Conservation (phyloP, 2,329 filamentous ascomycete genomes). For the Pseudocercospora musae region DNA sequence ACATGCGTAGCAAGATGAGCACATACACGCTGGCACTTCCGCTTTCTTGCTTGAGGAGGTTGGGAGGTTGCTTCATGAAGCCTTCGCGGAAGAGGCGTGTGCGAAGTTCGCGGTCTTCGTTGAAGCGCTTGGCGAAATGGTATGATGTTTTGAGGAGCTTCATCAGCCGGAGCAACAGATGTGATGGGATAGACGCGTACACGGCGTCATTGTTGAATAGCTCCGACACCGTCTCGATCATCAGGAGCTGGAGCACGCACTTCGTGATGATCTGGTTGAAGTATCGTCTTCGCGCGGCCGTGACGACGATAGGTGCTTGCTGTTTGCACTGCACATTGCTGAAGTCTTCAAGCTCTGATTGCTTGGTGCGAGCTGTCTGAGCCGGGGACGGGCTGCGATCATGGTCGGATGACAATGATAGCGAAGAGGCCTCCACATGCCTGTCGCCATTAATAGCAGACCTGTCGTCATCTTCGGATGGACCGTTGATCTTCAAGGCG, state of each 20-base stretch:
- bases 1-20: slow-evolving; percentile 95
- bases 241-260: slow-evolving; percentile 93
- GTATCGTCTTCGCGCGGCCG: slow-evolving; percentile 85
- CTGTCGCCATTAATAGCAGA: slow-evolving; percentile 22
- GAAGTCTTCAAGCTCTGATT: slow-evolving; percentile 76
- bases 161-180: slow-evolving; percentile 89
- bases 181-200: slow-evolving; percentile 86
- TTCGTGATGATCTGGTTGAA: slow-evolving; percentile 99
- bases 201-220: slow-evolving; percentile 96
- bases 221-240: slow-evolving; percentile 99
- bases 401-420: slow-evolving; percentile 19
- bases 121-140: slow-evolving; percentile 95
- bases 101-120: slow-evolving; percentile 91
- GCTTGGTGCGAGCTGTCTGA: slow-evolving; percentile 19
- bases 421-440: slow-evolving; percentile 11
- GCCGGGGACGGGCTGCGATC: slow-evolving; percentile 18
- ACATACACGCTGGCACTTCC: slow-evolving; percentile 93
- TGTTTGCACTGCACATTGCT: slow-evolving; percentile 64
- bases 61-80: slow-evolving; percentile 99
- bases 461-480: slow-evolving; percentile 21
- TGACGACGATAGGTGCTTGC: slow-evolving; percentile 87
- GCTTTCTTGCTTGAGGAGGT: slow-evolving; percentile 93
- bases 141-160: slow-evolving; percentile 91
- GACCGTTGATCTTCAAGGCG: slow-evolving; percentile 44
- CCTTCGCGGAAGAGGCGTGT: slow-evolving; percentile 95